Percentiles rank a stretch among this genome's conserved stretches.
Conservation (phyloP, 2,329 filamentous ascomycete genomes). For the Pyrenophora seminiperda region DNA sequence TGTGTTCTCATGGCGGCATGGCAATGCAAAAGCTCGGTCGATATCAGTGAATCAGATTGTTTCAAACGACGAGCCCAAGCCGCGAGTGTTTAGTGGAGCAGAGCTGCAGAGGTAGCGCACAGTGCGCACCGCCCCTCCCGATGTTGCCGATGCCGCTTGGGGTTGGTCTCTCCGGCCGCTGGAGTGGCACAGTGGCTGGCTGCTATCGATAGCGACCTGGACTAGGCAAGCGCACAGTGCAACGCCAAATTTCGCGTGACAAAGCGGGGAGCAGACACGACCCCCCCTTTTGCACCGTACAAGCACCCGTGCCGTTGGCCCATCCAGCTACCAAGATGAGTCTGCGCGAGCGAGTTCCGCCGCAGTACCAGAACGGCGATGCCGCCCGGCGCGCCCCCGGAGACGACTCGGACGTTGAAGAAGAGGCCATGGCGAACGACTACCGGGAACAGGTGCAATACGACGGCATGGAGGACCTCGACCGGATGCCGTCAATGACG, state of each 20-base stretch:
- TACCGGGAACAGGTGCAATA: constrained; percentile 95
- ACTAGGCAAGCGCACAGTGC: constrained; percentile 25
- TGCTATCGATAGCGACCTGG: constrained; percentile 26
- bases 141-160: neutral
- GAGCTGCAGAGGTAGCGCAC: neutral
- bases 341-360: constrained; percentile 22
- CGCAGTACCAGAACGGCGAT: constrained; percentile 50
- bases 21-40: neutral
- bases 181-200: no score
- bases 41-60: constrained; percentile 1
- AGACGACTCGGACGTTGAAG: constrained; percentile 92
- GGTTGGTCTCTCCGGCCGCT: constrained; percentile 1
- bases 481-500: constrained; percentile 65
- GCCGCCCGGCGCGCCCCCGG: constrained; percentile 52
- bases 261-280: constrained; percentile 21
- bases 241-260: constrained; percentile 21
- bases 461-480: constrained; percentile 82
- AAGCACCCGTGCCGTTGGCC: constrained; percentile 12
- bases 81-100: constrained; percentile 5
- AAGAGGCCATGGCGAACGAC: constrained; percentile 93
- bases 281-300: constrained; percentile 8
- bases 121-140: constrained; percentile 2
- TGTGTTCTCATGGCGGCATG: constrained; percentile 2
- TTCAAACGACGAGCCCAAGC: neutral
- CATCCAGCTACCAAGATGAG: constrained; percentile 25